Percentiles rank a stretch among this genome's conserved stretches.
Evolutionary conservation across 805 yeast genomes (phyloP).

Genomic region (Pichia phayaonensis): DNA sequence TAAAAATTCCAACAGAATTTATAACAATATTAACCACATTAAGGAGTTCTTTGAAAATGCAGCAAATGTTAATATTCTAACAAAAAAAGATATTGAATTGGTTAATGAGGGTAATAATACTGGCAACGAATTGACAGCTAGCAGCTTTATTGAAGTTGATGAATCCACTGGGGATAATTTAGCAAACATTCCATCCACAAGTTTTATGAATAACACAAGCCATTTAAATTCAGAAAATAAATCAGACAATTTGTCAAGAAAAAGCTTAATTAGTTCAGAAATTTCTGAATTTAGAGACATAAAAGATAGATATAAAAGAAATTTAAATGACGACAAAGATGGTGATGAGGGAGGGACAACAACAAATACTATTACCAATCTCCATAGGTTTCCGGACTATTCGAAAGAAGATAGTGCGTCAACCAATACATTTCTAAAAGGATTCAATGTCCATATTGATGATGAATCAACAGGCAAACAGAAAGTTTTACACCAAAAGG

Average conservation of each 20-base stretch:
- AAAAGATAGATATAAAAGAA: conserved; percentile 10
- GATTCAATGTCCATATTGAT: not conserved
- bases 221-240: not conserved
- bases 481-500: not conserved
- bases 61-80: conserved; percentile 26
- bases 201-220: not conserved
- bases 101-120: not conserved
- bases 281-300: conserved; percentile 4
- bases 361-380: not conserved
- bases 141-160: not conserved
- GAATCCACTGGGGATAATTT: not conserved
- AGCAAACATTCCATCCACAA: not conserved
- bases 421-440: not conserved
- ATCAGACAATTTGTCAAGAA: not conserved
- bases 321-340: conserved; percentile 4
- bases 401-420: not conserved
- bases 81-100: conserved; percentile 7
- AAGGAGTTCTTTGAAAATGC: conserved; percentile 61
- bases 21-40: conserved; percentile 67
- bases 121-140: not conserved
- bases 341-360: not conserved
- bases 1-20: conserved; percentile 47
- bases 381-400: not conserved
- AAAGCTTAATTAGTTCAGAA: conserved; percentile 1
- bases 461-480: conserved; percentile 11